Evolutionary conservation across 495 filamentous ascomycete genomes (phyloP), one percentile per base, ranked within the genome.

Genomic region (Podospora conica): DNA sequence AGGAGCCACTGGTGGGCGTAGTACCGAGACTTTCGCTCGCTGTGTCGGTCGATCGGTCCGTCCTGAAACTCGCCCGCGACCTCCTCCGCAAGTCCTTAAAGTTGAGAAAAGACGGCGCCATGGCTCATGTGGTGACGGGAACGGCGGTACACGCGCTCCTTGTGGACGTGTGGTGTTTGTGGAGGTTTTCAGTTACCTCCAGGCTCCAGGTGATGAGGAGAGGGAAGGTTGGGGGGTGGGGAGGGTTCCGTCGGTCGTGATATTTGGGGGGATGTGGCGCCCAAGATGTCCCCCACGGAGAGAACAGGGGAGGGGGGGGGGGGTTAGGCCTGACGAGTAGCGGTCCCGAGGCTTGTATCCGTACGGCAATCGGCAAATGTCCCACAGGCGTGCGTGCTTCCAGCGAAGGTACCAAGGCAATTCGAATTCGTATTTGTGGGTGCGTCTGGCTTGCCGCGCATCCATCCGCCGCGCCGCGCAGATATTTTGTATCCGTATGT

Each of bases 41-140:
- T 23, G 73, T 73, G 61, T 85, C 83, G 57, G 81, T 83, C 23
- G 85, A 84, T 53, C 79, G 80, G 54, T 82, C 81, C 28, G 83
- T 82, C 61, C 79, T 79, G 77, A 91, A 85, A 79, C 82, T 88
- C 62, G 88, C 83, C 73, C 82, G 87, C 69, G 90, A 90, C 64
- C 87, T 86, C 69, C 91, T 85, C 68, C 90, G 88, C 59, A 96
- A 77, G 68, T 90, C 85, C 74, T 88, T 92, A 76, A 83, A 75
- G 60, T 75, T 81, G 28, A 96, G 83, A 74, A 96, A 92, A 53
- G 89, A 79, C n/a, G 82, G 81, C 27, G 82, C 73, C 80, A 82
- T 83, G 60, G 61, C 58, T 69, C 11, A 12, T 25, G 57, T 65
- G 9, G n/a, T 24, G 25, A 24, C 55, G 53, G 55, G 21, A 57